Evolutionary conservation across 2,329 filamentous ascomycete species (phyloP).

Genomic region (Ciborinia camelliae): DNA sequence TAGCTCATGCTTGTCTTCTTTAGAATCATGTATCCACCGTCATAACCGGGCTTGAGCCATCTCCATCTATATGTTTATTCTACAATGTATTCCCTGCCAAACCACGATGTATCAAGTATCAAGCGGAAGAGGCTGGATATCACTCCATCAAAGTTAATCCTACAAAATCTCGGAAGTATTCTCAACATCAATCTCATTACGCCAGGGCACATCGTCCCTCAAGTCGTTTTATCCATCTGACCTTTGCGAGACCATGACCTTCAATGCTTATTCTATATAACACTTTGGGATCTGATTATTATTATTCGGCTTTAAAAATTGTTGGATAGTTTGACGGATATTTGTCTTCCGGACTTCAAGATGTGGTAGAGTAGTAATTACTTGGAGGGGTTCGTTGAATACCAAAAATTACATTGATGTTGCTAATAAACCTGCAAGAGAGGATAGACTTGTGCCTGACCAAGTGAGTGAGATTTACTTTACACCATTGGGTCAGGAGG

Average conservation of each 20-base stretch:
- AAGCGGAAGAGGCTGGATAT: too few relatives aligned
- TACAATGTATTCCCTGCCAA: slow-evolving; percentile 72
- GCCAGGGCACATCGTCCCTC: slow-evolving; percentile 81
- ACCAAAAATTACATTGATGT: slow-evolving; percentile 70
- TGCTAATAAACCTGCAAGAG: slow-evolving; percentile 70
- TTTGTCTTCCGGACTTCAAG: slow-evolving; percentile 88
- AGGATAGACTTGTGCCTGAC: slow-evolving; percentile 74
- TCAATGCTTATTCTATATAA: slow-evolving; percentile 78
- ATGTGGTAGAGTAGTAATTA: slow-evolving; percentile 67
- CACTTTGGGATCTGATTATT: slow-evolving; percentile 81
- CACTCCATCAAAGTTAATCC: not conserved
- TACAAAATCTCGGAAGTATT: slow-evolving; percentile 54
- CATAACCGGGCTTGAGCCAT: slow-evolving; percentile 77
- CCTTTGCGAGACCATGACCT: slow-evolving; percentile 68
- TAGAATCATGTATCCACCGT: slow-evolving; percentile 76
- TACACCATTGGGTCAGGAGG: too few relatives aligned
- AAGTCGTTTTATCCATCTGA: slow-evolving; percentile 74
- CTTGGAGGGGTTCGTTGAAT: slow-evolving; percentile 71
- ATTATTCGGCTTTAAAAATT: slow-evolving; percentile 66
- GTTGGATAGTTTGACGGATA: slow-evolving; percentile 76
- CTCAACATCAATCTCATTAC: slow-evolving; percentile 90
- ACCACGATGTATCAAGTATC: slow-evolving; percentile 78
- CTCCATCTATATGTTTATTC: slow-evolving; percentile 53
- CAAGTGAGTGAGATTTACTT: too few relatives aligned
- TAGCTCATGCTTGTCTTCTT: slow-evolving; percentile 7